phyloP scores from a whole-genome alignment of 2,329 filamentous ascomycete genomes.

The Cryphonectria nitschkei region DNA sequence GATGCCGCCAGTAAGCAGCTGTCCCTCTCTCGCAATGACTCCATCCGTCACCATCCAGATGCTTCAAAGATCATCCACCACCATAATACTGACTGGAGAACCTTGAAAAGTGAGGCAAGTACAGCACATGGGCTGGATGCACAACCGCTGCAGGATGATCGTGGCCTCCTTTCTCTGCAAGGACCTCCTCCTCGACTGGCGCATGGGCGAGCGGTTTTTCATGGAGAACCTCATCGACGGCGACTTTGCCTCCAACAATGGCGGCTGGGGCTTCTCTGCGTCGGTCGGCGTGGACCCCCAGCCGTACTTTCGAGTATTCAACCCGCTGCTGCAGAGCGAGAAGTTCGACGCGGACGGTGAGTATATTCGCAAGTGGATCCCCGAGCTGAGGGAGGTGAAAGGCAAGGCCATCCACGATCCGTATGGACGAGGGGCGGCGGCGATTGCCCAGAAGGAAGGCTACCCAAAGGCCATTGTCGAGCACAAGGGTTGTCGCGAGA shows the following conservation, averaged over 20 bases:
- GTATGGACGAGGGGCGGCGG: conserved; percentile 66
- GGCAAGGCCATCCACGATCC: conserved; percentile 81
- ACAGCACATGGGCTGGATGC: conserved; percentile 72
- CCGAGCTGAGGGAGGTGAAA: conserved; percentile 67
- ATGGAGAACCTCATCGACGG: conserved; percentile 82
- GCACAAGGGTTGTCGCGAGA: conserved; percentile 70
- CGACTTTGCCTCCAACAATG: conserved; percentile 79
- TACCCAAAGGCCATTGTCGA: conserved; percentile 78
- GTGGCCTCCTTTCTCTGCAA: conserved; percentile 81
- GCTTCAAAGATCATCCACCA: neutral
- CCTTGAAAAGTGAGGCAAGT: conserved; percentile 66
- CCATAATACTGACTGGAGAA: neutral
- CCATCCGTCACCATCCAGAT: no score
- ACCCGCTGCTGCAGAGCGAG: conserved; percentile 81
- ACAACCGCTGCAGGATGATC: conserved; percentile 85
- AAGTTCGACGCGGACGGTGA: conserved; percentile 79
- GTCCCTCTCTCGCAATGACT: neutral
- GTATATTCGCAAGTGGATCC: conserved; percentile 83
- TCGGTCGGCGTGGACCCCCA: conserved; percentile 50
- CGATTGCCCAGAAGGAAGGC: conserved; percentile 64
- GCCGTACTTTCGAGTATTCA: conserved; percentile 91
- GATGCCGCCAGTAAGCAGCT: conserved; percentile 67
- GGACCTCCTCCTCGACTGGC: conserved; percentile 81
- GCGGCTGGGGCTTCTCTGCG: conserved; percentile 57
- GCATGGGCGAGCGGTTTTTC: conserved; percentile 79